phyloP scores from a whole-genome alignment of 768 basidiomycete species.

The Mycena pura region DNA sequence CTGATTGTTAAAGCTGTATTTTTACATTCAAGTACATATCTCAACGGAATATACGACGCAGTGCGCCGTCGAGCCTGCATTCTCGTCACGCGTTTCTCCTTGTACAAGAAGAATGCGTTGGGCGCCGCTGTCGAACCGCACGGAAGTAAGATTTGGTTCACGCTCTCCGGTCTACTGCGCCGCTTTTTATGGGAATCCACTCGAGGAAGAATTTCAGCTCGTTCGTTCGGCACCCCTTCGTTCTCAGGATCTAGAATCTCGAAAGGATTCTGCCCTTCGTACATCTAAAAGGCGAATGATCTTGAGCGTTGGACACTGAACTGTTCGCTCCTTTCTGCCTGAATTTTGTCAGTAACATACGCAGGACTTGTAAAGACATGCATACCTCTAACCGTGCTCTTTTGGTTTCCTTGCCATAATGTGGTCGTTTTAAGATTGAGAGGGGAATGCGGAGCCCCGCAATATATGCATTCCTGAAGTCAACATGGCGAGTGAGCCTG shows the following conservation, averaged over 20 bases:
- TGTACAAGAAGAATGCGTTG: conserved; percentile 15
- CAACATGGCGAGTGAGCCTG: conserved; percentile 5
- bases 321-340: conserved; percentile 18
- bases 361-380: background rate
- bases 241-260: conserved; percentile 19
- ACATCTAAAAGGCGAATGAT: conserved; percentile 10
- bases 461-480: background rate
- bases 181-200: background rate
- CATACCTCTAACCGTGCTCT: conserved; percentile 20
- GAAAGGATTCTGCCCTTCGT: conserved; percentile 24
- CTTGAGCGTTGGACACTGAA: conserved; percentile 23
- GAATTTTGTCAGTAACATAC: background rate
- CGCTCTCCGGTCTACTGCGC: conserved; percentile 21
- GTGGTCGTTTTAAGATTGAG: conserved; percentile 5
- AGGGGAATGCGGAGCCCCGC: no score
- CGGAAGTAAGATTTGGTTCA: no score
- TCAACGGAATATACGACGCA: no score
- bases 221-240: conserved; percentile 6
- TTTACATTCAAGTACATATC: no score
- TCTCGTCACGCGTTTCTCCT: conserved; percentile 9
- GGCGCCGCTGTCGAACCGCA: background rate
- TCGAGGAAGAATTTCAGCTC: background rate
- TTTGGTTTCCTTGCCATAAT: conserved; percentile 16
- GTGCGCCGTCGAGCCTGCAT: conserved; percentile 9
- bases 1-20: no score